These are phyloP conservation scores for Brassica cretica DNA, from an alignment of 345 rosid species.

Conservation along the genomic window DNA sequence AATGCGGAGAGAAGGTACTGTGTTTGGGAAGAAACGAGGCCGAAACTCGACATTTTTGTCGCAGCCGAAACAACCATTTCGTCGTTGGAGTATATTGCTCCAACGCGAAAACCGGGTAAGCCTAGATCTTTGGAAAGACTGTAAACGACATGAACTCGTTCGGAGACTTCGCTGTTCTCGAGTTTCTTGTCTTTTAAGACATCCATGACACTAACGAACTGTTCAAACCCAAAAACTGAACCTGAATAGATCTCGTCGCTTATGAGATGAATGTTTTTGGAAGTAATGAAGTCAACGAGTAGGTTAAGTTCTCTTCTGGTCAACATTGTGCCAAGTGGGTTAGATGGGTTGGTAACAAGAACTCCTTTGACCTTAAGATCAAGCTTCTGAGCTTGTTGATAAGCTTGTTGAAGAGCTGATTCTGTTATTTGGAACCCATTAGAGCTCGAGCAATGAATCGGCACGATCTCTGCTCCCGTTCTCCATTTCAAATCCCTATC, in stretches of 20 bases:
- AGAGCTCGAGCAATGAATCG: conserved; percentile 53
- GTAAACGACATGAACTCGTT: conserved; percentile 63
- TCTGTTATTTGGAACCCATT: conserved; percentile 57
- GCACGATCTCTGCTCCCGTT: conserved; percentile 57
- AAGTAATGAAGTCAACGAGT: conserved; percentile 56
- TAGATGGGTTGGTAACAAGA: conserved; percentile 74
- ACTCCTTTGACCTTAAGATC: conserved; percentile 67
- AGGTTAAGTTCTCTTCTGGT: conserved; percentile 54
- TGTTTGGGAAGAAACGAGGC: conserved; percentile 76
- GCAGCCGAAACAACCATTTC: conserved; percentile 65
- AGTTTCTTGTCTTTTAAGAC: conserved; percentile 49
- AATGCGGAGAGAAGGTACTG: conserved; percentile 63
- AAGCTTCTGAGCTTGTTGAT: conserved; percentile 53
- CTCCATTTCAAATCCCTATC: conserved; percentile 72
- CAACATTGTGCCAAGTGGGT: conserved; percentile 69
- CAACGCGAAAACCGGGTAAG: conserved; percentile 80
- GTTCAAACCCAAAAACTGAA: conserved; percentile 61
- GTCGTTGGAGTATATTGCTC: conserved; percentile 74
- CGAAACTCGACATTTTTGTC: conserved; percentile 83
- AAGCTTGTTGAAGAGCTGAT: conserved; percentile 63
- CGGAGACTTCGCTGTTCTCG: conserved; percentile 44
- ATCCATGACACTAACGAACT: conserved; percentile 62
- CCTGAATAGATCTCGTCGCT: conserved; percentile 82
- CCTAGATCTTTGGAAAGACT: conserved; percentile 81
- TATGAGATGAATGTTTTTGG: conserved; percentile 59